Evolutionary conservation across 225 moss, liverwort and hornwort genomes (phyloP).

Genomic region (Marchantia paleacea): DNA sequence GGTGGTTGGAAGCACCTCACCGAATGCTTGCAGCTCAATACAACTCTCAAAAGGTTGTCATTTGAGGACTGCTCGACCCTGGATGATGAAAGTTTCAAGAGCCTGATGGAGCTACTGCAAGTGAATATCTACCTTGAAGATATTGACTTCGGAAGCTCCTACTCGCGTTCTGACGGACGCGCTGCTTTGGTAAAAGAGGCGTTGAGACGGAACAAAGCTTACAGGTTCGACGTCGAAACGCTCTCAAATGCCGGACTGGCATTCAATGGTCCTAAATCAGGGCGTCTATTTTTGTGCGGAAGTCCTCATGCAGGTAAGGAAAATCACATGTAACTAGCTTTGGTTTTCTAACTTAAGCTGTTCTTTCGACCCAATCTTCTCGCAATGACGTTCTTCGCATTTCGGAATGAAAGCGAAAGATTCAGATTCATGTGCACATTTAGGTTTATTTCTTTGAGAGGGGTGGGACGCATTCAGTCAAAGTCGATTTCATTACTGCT

Average conservation of each 20-base stretch:
- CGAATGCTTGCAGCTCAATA: constrained; percentile 9
- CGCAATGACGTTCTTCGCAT: too few relatives aligned
- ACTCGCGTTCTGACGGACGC: constrained; percentile 3
- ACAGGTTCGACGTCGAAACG: background rate
- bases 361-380: too few relatives aligned
- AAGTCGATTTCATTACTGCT: too few relatives aligned
- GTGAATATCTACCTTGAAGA: constrained; percentile 20
- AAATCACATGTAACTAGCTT: background rate
- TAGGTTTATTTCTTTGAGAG: too few relatives aligned
- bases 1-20: constrained; percentile 7
- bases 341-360: too few relatives aligned
- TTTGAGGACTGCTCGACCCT: background rate
- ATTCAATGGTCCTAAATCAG: constrained; percentile 11
- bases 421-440: too few relatives aligned
- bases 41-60: background rate
- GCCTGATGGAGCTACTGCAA: constrained; percentile 26
- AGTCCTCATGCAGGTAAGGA: constrained; percentile 17
- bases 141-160: constrained; percentile 5
- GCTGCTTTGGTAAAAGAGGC: constrained; percentile 17
- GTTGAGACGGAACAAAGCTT: constrained; percentile 9
- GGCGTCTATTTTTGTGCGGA: constrained; percentile 20
- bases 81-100: constrained; percentile 13
- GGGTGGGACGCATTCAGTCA: too few relatives aligned
- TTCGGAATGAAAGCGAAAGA: too few relatives aligned
- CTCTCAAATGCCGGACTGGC: constrained; percentile 1